Evolutionary conservation across 208 protist species (phyloP).

Genomic region (Strigomonas culicis): DNA sequence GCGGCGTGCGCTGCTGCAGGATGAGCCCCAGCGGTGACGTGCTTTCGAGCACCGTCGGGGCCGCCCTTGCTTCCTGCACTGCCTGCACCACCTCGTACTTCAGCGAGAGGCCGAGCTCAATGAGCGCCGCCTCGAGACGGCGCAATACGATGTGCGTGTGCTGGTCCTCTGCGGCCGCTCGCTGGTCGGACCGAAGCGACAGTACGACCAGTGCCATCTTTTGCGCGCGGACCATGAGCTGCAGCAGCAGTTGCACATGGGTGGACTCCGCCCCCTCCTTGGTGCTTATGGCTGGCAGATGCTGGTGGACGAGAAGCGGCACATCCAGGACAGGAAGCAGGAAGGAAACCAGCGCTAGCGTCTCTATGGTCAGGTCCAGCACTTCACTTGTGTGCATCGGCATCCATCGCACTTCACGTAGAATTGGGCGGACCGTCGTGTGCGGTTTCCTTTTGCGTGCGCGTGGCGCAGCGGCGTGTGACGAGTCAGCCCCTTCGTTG

Average conservation of each 20-base stretch:
- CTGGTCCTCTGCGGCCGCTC: neutral
- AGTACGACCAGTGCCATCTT: conserved; percentile 43
- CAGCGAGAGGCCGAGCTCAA: conserved; percentile 19
- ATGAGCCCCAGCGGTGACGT: neutral
- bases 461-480: no score
- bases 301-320: neutral
- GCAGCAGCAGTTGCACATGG: conserved; percentile 21
- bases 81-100: conserved; percentile 24
- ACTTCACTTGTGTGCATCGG: conserved; percentile 50
- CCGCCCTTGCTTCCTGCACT: conserved; percentile 18
- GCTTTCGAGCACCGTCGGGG: neutral
- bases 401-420: conserved; percentile 51
- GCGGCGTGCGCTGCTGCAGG: neutral
- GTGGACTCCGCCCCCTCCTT: neutral
- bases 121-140: conserved; percentile 34
- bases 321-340: conserved; percentile 41
- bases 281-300: neutral
- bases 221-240: conserved; percentile 53
- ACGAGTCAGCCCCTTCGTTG: neutral
- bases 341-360: conserved; percentile 50
- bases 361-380: conserved; percentile 43
- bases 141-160: conserved; percentile 13
- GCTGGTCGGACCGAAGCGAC: conserved; percentile 9
- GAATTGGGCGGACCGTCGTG: neutral
- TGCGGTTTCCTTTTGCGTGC: neutral